Evolutionary conservation across 371 early-diverging fungal species (phyloP).

Genomic region (Mortierella sp.): DNA sequence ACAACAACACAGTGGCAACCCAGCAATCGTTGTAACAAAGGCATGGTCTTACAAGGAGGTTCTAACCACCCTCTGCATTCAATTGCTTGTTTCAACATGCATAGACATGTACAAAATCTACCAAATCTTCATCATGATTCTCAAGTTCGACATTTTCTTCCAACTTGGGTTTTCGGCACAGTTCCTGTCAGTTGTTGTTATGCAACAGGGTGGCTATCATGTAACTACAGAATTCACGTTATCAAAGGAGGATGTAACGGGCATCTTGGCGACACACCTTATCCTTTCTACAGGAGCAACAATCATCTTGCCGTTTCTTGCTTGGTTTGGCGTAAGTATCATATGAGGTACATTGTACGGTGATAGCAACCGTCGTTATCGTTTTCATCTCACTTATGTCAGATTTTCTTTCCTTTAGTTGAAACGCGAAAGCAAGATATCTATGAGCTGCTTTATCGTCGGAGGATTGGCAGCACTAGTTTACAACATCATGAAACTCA

Average conservation of each 20-base stretch:
- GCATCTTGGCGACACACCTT: conserved; percentile 62
- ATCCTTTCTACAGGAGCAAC: conserved; percentile 81
- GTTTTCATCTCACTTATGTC: neutral
- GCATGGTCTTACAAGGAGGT: too few relatives aligned
- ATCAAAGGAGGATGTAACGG: conserved; percentile 9
- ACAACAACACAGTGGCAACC: neutral
- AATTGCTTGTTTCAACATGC: too few relatives aligned
- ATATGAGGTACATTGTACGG: conserved; percentile 18
- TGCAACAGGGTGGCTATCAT: conserved; percentile 56
- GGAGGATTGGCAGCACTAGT: conserved; percentile 49
- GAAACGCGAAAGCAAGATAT: conserved; percentile 51
- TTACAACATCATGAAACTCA: conserved; percentile 53
- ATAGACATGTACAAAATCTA: conserved; percentile 86
- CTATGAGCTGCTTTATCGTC: conserved; percentile 42
- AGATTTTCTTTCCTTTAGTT: conserved; percentile 20
- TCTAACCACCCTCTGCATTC: too few relatives aligned
- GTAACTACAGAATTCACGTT: conserved; percentile 17
- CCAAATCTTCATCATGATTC: conserved; percentile 89
- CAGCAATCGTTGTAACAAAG: neutral
- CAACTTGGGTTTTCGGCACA: conserved; percentile 88
- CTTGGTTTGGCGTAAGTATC: conserved; percentile 83
- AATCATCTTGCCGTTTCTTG: conserved; percentile 74
- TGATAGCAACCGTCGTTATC: too few relatives aligned
- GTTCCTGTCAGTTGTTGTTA: conserved; percentile 82
- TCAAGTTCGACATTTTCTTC: conserved; percentile 92